Base-by-base conservation (phyloP, 2,329 filamentous ascomycete species). In the Cladosporium austrohemisphaericum region DNA sequence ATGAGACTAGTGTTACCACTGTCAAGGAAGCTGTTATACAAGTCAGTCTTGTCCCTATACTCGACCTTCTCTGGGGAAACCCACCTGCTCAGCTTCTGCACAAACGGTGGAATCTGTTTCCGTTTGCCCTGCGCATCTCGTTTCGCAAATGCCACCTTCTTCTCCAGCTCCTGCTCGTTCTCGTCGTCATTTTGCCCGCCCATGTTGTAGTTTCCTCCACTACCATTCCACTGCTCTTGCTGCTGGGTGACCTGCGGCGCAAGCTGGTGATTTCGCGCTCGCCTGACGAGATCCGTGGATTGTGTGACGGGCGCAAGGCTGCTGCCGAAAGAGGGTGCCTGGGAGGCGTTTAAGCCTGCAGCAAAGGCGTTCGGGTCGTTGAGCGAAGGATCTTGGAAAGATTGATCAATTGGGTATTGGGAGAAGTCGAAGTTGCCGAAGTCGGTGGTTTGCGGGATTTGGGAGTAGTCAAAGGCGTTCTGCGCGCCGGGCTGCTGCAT, bases 71-170 rank as follows among this genome's bases (percentile, higher is more conserved):
- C 47, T 43, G 44, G 9, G 7, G 14, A 16, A 36, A 63, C 80
- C 72, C 74, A 94, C 92, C 92, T 97, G 82, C 90, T 95, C 49
- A 98, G 72, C 66, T 98, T 98, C 68, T 96, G 91, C 35, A 98
- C 91, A 74, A 98, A 98, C 0, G 93, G 92, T 1, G 93, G 92
- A 9, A 98, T 97, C 63, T 94, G 88, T 70, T 97, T 97, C 61
- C 91, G 78, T 69, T 95, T 97, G 13, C 85, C 79, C 65, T 91
- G 86, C 0, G 91, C 85, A 51, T 97, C 93, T 64, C 85, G 82
- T 73, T 94, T 95, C 7, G 90, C 90, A 54, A 86, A 75, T 56
- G 85, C 77, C 18, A 90, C 91, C 69, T 83, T 83, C 65, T 86
- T 82, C 64, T 95, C 89, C 53, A 96, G 71, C 48, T 86, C 76